These are phyloP conservation scores for Pseudophaeomoniella oleicola DNA, from an alignment of 2,329 filamentous ascomycete genomes.

Conservation along the genomic window DNA sequence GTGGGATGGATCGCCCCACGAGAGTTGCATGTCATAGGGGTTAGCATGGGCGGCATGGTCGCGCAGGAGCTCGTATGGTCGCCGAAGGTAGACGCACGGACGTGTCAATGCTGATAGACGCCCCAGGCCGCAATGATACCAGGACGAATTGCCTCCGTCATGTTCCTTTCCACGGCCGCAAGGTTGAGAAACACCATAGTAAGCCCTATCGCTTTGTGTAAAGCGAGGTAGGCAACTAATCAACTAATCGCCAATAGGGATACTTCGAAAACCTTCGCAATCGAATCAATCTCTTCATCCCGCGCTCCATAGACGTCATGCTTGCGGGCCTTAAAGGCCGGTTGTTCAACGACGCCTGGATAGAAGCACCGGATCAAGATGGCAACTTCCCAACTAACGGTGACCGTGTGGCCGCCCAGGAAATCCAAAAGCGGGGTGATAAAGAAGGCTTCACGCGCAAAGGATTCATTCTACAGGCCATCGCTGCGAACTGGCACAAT, in stretches of 20 bases:
- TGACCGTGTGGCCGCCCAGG: conserved; percentile 68
- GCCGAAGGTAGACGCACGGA: too few species aligned
- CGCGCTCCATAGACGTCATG: conserved; percentile 54
- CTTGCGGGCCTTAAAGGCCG: conserved; percentile 49
- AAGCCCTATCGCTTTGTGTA: not conserved
- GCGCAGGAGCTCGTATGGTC: conserved; percentile 61
- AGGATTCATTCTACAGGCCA: conserved; percentile 62
- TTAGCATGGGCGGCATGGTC: conserved; percentile 87
- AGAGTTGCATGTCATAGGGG: conserved; percentile 56
- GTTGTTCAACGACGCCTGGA: conserved; percentile 51
- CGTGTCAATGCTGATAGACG: too few species aligned
- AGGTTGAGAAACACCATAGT: conserved; percentile 23
- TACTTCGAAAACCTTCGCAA: conserved; percentile 51
- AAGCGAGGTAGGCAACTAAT: too few species aligned
- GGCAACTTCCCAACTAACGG: conserved; percentile 55
- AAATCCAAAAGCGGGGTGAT: conserved; percentile 56
- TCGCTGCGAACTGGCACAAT: conserved; percentile 66
- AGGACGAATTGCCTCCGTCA: conserved; percentile 38
- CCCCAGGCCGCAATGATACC: conserved; percentile 16
- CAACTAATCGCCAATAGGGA: too few species aligned
- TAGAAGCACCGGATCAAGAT: conserved; percentile 14
- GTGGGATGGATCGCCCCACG: conserved; percentile 50
- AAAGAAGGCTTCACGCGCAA: conserved; percentile 44
- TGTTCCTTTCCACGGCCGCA: conserved; percentile 48
- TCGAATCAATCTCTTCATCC: conserved; percentile 44